Evolutionary conservation across 768 basidiomycete genomes (phyloP), one percentile per base, ranked within the genome.

Genomic region (Hericium erinaceus): DNA sequence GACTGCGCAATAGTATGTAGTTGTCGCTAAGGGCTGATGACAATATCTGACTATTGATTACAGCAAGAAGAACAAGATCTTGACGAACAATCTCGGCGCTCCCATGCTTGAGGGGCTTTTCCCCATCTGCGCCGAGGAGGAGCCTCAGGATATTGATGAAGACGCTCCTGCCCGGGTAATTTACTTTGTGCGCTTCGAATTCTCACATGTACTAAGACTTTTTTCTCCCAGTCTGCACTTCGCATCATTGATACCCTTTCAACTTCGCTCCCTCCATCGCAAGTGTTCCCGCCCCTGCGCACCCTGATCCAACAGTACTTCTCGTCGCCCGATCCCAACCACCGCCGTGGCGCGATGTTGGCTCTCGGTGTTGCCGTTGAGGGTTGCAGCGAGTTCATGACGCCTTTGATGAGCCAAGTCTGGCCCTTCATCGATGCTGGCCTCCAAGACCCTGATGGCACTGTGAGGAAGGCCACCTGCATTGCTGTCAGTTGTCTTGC

Each of bases 311-410:
- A 85, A 60, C 80, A 87, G 57, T 98, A 95, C 73, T 90, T 94
- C 74, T 75, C 78, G 7, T 94, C 92, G 2, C 71, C 83, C 7
- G 86, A 98, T 63, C 80, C 92, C 0, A 75, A 79, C 54, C 75
- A 84, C 66, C 87, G 97, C 37, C 94, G 95, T 55, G 90, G 91
- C 51, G 95, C 94, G 8, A 87, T 98, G 75, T 91, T 95, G 66
- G 90, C 95, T 1, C 84, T 99, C 52, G 97, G 97, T 62, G 92
- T 98, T 52, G 84, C 86, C 48, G 93, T 98, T 58, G 97, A 99
- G 70, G 97, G 97, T 16, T 98, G 95, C 77, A 92, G 89, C 73
- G 95, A 98, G 76, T 98, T 77, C 74, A 98, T 99, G 83, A 92
- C 92, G 38, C 92, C 95, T 9, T 80, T 93, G 64, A 92, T 99